These are phyloP conservation scores for Stipa capillata DNA, from an alignment of 176 grass and related monocot species.

Conservation along the genomic window DNA sequence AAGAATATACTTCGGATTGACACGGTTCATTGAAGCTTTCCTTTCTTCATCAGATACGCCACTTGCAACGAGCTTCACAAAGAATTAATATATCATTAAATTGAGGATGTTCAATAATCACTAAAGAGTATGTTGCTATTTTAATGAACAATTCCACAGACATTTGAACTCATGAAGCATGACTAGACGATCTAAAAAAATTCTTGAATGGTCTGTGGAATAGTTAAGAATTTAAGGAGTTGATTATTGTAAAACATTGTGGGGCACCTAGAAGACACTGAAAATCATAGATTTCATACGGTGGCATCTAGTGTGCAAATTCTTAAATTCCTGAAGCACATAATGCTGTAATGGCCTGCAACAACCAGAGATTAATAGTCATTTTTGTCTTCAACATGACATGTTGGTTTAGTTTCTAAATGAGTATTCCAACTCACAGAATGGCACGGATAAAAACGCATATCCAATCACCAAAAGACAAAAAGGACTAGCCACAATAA, in stretches of 20 bases:
- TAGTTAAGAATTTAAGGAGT: neutral
- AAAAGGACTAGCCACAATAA: no score
- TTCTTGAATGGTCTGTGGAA: neutral
- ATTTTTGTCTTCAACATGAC: no score
- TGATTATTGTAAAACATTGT: neutral
- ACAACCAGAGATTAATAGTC: no score
- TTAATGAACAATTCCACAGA: neutral
- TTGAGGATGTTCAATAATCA: neutral
- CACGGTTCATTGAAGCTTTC: slow-evolving; percentile 65
- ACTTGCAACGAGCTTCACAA: slow-evolving; percentile 54
- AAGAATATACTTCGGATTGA: slow-evolving; percentile 89
- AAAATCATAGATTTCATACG: neutral
- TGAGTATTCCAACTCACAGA: neutral
- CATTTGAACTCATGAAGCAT: neutral
- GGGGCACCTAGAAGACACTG: no score
- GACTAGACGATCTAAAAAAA: neutral
- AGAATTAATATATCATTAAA: slow-evolving; percentile 2
- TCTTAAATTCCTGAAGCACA: neutral
- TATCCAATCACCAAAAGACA: neutral
- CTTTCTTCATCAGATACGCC: slow-evolving; percentile 61
- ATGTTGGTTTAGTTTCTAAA: no score
- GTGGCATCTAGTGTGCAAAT: neutral
- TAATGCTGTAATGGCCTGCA: no score
- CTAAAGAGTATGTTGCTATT: neutral
- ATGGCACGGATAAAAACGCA: neutral